Percentiles rank a stretch among this genome's conserved stretches.
Conservation (phyloP, 2,329 filamentous ascomycete species). For the Magnaporthales sp. region DNA sequence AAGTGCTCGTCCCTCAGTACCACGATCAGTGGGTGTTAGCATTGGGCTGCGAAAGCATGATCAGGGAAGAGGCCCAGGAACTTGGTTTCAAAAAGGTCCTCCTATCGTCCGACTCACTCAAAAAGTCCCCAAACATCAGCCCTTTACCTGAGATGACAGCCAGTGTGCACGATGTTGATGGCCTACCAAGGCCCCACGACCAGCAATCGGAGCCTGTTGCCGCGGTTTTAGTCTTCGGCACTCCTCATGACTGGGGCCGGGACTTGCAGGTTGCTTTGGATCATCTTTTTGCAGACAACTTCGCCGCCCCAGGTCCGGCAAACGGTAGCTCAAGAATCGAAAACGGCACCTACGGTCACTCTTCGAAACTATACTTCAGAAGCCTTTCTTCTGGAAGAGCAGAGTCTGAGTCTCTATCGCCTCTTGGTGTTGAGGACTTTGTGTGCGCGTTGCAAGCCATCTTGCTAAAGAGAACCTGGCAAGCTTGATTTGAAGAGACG, state of each 20-base stretch:
- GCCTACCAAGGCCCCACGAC: background rate
- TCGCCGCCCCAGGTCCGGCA: too few relatives aligned
- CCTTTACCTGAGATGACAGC: background rate
- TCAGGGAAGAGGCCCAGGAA: background rate
- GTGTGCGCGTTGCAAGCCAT: too few relatives aligned
- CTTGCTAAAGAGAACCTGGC: too few relatives aligned
- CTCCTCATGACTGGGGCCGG: background rate
- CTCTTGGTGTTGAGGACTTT: too few relatives aligned
- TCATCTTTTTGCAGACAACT: background rate
- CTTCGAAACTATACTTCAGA: too few relatives aligned
- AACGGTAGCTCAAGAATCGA: too few relatives aligned
- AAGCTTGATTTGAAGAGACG: too few relatives aligned
- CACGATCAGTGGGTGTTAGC: background rate
- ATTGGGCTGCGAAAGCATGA: background rate
- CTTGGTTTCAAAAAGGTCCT: background rate
- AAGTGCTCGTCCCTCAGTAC: background rate
- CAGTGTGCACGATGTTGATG: background rate
- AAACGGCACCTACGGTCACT: too few relatives aligned
- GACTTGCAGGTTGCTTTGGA: background rate
- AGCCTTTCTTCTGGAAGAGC: too few relatives aligned
- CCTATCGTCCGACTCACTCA: background rate
- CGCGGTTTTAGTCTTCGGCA: background rate
- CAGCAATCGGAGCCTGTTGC: background rate
- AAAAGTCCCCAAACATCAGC: too few relatives aligned
- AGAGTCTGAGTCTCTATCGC: too few relatives aligned